Percentiles rank a stretch among this genome's conserved stretches.
phyloP scores from a whole-genome alignment of 768 basidiomycete genomes.

The Pleurotus ostreatus region DNA sequence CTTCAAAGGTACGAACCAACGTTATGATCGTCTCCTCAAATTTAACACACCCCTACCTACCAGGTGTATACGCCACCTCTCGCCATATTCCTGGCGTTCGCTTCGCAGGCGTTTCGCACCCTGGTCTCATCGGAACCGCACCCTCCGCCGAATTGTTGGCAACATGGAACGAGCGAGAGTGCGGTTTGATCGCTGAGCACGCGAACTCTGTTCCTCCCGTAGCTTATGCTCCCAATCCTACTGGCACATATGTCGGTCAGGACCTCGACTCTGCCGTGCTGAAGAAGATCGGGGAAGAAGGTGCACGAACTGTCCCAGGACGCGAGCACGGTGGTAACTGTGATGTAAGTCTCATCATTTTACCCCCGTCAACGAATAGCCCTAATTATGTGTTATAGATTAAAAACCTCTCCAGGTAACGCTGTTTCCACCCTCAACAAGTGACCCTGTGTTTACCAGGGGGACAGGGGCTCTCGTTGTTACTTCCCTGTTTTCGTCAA shows the following conservation, averaged over 20 bases:
- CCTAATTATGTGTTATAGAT: conserved; percentile 38
- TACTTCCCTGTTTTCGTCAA: conserved; percentile 77
- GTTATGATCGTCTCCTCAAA: neutral
- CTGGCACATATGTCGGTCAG: conserved; percentile 68
- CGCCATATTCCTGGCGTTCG: conserved; percentile 77
- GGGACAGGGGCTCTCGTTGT: conserved; percentile 57
- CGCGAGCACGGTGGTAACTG: conserved; percentile 81
- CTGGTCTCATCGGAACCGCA: conserved; percentile 73
- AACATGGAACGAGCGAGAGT: conserved; percentile 74
- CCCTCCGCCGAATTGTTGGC: conserved; percentile 70
- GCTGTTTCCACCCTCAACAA: neutral
- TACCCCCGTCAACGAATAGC: neutral
- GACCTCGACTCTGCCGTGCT: conserved; percentile 42
- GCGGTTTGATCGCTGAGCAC: conserved; percentile 54
- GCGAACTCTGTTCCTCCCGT: conserved; percentile 54
- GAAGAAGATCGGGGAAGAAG: conserved; percentile 57
- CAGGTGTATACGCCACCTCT: conserved; percentile 68
- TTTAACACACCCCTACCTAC: neutral
- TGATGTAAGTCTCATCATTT: conserved; percentile 40
- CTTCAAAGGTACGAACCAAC: conserved; percentile 44
- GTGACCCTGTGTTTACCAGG: neutral
- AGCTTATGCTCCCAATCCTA: conserved; percentile 57
- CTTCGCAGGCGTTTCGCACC: conserved; percentile 75
- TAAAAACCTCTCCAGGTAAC: conserved; percentile 65
- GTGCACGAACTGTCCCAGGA: conserved; percentile 71